These are phyloP conservation scores for Penicillium hordei DNA, from an alignment of 2,329 filamentous ascomycete genomes.

Conservation along the genomic window DNA sequence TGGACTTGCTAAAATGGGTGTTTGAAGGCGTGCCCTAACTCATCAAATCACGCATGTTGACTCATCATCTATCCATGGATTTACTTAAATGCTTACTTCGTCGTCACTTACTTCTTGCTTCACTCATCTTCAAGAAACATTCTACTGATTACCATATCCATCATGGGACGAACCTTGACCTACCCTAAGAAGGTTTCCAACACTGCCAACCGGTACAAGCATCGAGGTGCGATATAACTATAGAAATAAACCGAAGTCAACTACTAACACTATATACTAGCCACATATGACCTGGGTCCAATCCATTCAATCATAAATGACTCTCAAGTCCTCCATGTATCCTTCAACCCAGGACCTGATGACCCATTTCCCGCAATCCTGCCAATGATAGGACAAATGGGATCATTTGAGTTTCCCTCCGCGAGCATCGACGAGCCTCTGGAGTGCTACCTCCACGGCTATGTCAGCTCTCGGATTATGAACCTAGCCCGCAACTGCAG, in stretches of 20 bases:
- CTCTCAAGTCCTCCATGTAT: constrained; percentile 74
- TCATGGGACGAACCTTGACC: constrained; percentile 45
- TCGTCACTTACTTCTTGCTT: neutral
- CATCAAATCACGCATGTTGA: neutral
- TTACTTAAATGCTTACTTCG: constrained; percentile 1
- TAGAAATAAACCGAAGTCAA: neutral
- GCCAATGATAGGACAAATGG: constrained; percentile 85
- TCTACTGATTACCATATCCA: constrained; percentile 1
- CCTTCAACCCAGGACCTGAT: constrained; percentile 63
- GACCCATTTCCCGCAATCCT: constrained; percentile 74
- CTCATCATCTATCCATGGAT: neutral
- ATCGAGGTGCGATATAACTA: constrained; percentile 53
- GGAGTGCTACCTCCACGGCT: constrained; percentile 80
- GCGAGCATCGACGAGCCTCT: constrained; percentile 63
- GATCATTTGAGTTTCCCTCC: constrained; percentile 65
- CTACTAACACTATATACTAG: constrained; percentile 43
- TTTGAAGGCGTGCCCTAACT: constrained; percentile 5
- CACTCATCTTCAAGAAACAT: neutral
- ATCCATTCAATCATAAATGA: constrained; percentile 76
- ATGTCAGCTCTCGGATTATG: constrained; percentile 76
- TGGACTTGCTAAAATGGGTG: constrained; percentile 18
- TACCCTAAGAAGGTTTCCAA: constrained; percentile 66
- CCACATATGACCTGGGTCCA: constrained; percentile 67
- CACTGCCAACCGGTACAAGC: constrained; percentile 66
- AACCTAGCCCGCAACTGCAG: constrained; percentile 54